A percentile compares a stretch with the other conserved stretches of the same genome.
Evolutionary conservation across 345 rosid genomes (phyloP).

Genomic region (Eutrema yunnanense): DNA sequence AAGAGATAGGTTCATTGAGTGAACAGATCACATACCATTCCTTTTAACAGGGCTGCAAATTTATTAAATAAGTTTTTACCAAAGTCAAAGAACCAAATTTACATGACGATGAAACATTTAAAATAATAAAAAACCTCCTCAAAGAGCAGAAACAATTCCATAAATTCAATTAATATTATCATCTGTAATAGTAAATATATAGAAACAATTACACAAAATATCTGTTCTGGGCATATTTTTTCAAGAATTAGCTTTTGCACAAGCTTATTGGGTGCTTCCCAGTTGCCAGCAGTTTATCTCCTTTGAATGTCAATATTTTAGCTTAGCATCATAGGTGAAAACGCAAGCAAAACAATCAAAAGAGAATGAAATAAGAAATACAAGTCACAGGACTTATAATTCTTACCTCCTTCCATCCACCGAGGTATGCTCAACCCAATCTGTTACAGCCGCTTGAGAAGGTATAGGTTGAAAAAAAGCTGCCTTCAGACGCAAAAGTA

Average conservation of each 20-base stretch:
- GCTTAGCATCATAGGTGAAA: background rate
- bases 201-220: background rate
- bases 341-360: background rate
- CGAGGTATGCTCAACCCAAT: slow-evolving; percentile 87
- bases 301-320: slow-evolving; percentile 2
- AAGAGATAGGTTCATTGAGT: background rate
- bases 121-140: background rate
- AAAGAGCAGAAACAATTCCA: background rate
- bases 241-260: background rate
- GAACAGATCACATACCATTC: slow-evolving; percentile 1
- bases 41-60: background rate
- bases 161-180: background rate
- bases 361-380: background rate
- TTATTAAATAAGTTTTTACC: background rate
- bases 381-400: background rate
- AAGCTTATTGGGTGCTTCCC: background rate
- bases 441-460: slow-evolving; percentile 38
- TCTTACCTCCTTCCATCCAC: slow-evolving; percentile 78
- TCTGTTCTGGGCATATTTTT: background rate
- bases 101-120: background rate
- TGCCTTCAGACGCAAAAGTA: slow-evolving; percentile 12
- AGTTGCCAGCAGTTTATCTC: background rate
- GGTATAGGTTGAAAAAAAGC: slow-evolving; percentile 31
- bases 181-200: background rate
- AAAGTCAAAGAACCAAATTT: background rate